Base-by-base conservation (phyloP, 1,284 basidiomycete genomes). In the Trichosporon inkin region DNA sequence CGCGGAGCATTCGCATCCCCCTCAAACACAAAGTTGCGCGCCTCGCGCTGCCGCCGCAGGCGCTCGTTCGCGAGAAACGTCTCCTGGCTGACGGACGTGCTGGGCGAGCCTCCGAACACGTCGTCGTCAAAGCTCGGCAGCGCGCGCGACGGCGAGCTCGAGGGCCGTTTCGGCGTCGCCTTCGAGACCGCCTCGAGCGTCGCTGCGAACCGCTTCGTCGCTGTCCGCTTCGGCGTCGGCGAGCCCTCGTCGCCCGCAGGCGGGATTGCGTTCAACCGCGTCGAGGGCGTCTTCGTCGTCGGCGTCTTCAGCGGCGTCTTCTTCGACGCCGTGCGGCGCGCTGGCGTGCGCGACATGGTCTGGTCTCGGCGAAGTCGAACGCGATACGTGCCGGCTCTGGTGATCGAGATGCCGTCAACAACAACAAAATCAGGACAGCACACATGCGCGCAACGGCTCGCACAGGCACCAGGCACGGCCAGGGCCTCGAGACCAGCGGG, bases 11-110 rank as follows among this genome's bases (percentile, higher is more conserved):
- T 62, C 6, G 66, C 71, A 55, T 76, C 74, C 6, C 76, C 76
- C 51, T 72, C 67, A 61, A 69, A 78, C 4, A 65, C 64, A 57
- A 77, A 79, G 57, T 78, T 78, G 17, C 77, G 66, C 32, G 77
- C 77, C 63, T 78, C 75, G 38, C 73, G 67, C 55, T 73, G 71
- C 22, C 69, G 57, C 22, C 65, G 62, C 34, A 73, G 52, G 6
- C 68, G 62, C 65, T 79, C 77, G 60, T 79, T 79, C 13, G 70
- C 67, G 11, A 70, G 62, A 53, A 79, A 77, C 2, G 64, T 63
- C 44, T 75, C 72, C 13, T 69, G 58, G 10, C 69, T 65, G 11
- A 69, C 53, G 11, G 49, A n/a, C 11, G 61, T 65, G 11, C 68
- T 53, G 11, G 49, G 17, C 11, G 61, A 47, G 7, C 52, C 32